A percentile compares a stretch with the other conserved stretches of the same genome.
Conservation (phyloP, 129 eudicot genomes). For the Helianthus tuberosus region DNA sequence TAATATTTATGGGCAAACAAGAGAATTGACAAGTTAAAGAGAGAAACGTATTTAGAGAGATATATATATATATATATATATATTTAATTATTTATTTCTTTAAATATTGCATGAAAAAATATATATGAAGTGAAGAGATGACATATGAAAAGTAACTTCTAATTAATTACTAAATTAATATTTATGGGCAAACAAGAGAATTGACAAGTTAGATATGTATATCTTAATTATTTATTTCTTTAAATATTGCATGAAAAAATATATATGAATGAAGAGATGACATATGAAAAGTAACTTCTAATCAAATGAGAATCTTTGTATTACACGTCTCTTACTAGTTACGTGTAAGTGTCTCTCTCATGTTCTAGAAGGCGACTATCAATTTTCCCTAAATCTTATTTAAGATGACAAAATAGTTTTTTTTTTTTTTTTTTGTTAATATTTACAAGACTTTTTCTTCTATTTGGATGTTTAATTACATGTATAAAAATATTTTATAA, state of each 20-base stretch:
- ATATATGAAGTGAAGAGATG: constrained; percentile 2
- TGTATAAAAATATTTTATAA: too few relatives aligned
- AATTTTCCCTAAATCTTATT: not conserved
- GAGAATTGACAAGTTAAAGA: not conserved
- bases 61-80: too few relatives aligned
- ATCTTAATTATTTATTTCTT: too few relatives aligned
- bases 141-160: constrained; percentile 15
- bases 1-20: constrained; percentile 9
- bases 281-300: constrained; percentile 16
- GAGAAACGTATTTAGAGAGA: too few relatives aligned
- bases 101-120: not conserved
- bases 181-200: constrained; percentile 3
- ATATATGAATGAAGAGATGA: constrained; percentile 3
- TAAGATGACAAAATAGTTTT: not conserved
- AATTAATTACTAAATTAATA: constrained; percentile 1
- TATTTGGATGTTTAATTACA: too few relatives aligned
- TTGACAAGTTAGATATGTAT: not conserved
- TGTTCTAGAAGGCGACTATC: not conserved
- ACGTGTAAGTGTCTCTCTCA: constrained; percentile 13
- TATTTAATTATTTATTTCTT: too few relatives aligned
- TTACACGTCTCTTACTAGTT: constrained; percentile 17
- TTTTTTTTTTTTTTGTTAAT: not conserved
- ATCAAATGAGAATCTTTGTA: constrained; percentile 25
- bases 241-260: not conserved
- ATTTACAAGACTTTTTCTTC: too few relatives aligned